Conservation (phyloP, 1,139 yeast species). For the Candida pseudocylindracea region DNA sequence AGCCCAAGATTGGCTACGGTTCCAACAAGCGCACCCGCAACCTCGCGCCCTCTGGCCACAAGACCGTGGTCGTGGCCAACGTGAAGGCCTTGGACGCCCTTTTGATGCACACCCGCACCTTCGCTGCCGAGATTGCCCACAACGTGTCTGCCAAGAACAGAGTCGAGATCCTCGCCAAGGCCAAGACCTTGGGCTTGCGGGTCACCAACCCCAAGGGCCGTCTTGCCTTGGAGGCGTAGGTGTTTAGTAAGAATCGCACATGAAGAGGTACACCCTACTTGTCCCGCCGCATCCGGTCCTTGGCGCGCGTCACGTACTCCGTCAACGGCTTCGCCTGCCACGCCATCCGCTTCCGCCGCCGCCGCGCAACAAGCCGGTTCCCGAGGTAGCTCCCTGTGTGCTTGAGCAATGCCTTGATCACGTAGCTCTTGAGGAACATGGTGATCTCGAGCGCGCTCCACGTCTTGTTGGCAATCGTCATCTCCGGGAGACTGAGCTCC, state of each 20-base stretch:
- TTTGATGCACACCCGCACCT: constrained; percentile 92
- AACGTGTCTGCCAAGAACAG: constrained; percentile 97
- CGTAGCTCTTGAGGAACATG: no score
- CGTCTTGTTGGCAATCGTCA: no score
- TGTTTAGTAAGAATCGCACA: constrained; percentile 1
- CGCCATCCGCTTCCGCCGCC: no score
- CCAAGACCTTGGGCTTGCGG: constrained; percentile 96
- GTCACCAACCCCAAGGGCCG: constrained; percentile 99
- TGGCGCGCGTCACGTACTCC: no score
- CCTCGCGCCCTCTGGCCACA: constrained; percentile 96
- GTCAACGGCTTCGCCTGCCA: no score
- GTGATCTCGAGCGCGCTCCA: no score
- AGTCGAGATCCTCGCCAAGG: constrained; percentile 89
- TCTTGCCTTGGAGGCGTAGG: constrained; percentile 91
- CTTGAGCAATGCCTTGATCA: no score
- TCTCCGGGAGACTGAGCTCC: no score
- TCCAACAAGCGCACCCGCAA: constrained; percentile 97
- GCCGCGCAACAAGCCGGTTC: no score
- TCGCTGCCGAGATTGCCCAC: constrained; percentile 99
- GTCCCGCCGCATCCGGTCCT: neutral
- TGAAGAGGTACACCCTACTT: neutral
- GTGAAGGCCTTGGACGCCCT: constrained; percentile 84
- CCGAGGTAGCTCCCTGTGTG: no score
- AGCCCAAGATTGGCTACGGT: constrained; percentile 99
- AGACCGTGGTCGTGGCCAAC: constrained; percentile 88